These are phyloP conservation scores for Auricularia heimuer DNA, from an alignment of 768 basidiomycete species.

Conservation along the genomic window DNA sequence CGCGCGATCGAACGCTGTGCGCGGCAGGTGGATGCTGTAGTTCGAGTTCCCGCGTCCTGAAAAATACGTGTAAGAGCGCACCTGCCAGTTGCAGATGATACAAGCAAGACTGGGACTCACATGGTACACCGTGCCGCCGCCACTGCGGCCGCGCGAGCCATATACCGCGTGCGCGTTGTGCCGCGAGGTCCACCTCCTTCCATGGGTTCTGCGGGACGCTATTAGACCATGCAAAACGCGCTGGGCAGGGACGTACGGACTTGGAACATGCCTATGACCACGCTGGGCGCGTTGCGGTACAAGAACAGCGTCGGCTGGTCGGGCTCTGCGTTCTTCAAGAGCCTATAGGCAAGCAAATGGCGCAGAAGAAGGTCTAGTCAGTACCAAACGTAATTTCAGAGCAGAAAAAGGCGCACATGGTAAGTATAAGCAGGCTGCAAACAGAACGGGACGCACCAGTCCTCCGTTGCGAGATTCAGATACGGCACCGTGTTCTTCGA, in stretches of 20 bases:
- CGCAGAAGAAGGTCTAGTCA: too few relatives aligned
- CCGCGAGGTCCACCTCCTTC: constrained; percentile 82
- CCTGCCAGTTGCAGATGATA: background rate
- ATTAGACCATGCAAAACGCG: background rate
- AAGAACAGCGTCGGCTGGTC: constrained; percentile 68
- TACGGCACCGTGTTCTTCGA: constrained; percentile 74
- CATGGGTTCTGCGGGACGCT: constrained; percentile 70
- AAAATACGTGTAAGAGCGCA: background rate
- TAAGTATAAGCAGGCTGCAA: constrained; percentile 32
- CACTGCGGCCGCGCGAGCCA: constrained; percentile 80
- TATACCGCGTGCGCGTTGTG: constrained; percentile 41
- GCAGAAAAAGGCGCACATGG: too few relatives aligned
- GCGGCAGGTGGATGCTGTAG: constrained; percentile 86
- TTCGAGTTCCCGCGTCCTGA: constrained; percentile 97
- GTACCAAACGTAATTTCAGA: too few relatives aligned
- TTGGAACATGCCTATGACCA: constrained; percentile 87
- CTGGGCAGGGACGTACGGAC: constrained; percentile 15
- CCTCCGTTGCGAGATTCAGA: constrained; percentile 85
- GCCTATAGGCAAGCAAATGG: too few relatives aligned
- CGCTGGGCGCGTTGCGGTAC: constrained; percentile 81
- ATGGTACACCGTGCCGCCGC: constrained; percentile 95
- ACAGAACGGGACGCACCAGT: constrained; percentile 49
- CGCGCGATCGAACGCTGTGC: constrained; percentile 67
- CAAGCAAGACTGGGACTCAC: constrained; percentile 37
- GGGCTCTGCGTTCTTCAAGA: constrained; percentile 30